Base-by-base conservation (phyloP, 768 basidiomycete genomes). In the Dentipellis fragilis region DNA sequence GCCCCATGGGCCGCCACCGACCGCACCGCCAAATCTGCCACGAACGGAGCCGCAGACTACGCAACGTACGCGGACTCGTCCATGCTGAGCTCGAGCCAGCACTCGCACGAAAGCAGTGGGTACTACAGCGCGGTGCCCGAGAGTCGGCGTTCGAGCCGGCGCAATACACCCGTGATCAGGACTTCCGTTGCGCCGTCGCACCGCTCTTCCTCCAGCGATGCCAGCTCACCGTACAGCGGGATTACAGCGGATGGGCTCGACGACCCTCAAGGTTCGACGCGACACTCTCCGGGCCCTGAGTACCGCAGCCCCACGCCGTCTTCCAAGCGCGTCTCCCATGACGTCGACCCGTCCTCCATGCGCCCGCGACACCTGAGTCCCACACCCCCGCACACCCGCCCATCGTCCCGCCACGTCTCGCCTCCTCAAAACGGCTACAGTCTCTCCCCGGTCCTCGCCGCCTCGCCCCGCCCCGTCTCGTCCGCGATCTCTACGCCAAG, bases 111-210 rank as follows among this genome's bases (percentile, higher is more conserved):
- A 37, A 50, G 58, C 36, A 57, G 58, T 38, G 29, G 51, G 21
- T 59, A 59, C 45, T 57, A 57, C 54, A 59, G 53, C 14, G 50
- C 55, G 11, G 54, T 56, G 2, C 42, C 59, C 36, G 56, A 54
- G 38, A 57, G 56, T 37, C 54, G 51, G 4, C 54, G 29, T 17
- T 54, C 50, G n/a, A 55, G 54, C 36, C 69, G 7, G 51, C 11
- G 64, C 70, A n/a, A 67, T 73, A 46, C 62, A 71, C 39, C 73
- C 75, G 58, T 60, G 55, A 12, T 68, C 70, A 7, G 67, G 17
- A 54, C 65, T 52, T 73, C 71, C 54, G 5, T 71, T 14, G 48
- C 29, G 7, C 21, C 48, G 14, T 23, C 71, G 1, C 71, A 74
- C 12, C 11, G 53, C 10, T 38, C 60, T 14, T 59, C 60, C 2